A percentile compares a stretch with the other conserved stretches of the same genome.
These are phyloP conservation scores for Corymbia citriodora DNA, from an alignment of 441 rosid genomes.

Conservation along the genomic window DNA sequence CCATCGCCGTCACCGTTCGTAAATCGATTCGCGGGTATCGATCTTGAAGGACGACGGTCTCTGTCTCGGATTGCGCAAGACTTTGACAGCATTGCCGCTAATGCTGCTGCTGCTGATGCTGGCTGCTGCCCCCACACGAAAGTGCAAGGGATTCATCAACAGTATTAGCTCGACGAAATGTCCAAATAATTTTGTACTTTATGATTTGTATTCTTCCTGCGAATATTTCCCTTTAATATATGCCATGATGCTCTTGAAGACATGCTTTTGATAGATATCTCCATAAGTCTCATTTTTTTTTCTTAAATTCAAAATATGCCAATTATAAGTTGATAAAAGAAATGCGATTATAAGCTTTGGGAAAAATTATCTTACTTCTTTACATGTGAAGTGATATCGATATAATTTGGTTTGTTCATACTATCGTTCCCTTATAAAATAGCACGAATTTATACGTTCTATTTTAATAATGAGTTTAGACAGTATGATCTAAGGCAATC, in stretches of 20 bases:
- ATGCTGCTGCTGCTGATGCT: neutral
- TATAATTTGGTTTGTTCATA: neutral
- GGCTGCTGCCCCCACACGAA: neutral
- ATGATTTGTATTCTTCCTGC: neutral
- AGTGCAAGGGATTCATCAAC: neutral
- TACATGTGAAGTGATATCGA: neutral
- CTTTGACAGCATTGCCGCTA: neutral
- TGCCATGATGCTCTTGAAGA: neutral
- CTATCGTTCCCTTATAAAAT: neutral
- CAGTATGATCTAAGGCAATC: neutral
- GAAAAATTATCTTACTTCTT: neutral
- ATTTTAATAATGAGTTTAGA: neutral
- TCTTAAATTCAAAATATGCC: neutral
- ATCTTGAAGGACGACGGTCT: neutral
- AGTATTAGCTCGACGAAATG: neutral
- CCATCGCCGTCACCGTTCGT: neutral
- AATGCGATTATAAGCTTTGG: neutral
- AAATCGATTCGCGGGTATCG: neutral
- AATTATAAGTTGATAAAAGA: neutral
- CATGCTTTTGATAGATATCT: neutral
- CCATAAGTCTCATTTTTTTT: neutral
- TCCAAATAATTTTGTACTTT: neutral
- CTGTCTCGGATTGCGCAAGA: neutral
- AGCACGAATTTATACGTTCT: neutral
- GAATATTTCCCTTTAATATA: neutral